These are phyloP conservation scores for Calocybe cyanea DNA, from an alignment of 768 basidiomycete species.

Conservation along the genomic window DNA sequence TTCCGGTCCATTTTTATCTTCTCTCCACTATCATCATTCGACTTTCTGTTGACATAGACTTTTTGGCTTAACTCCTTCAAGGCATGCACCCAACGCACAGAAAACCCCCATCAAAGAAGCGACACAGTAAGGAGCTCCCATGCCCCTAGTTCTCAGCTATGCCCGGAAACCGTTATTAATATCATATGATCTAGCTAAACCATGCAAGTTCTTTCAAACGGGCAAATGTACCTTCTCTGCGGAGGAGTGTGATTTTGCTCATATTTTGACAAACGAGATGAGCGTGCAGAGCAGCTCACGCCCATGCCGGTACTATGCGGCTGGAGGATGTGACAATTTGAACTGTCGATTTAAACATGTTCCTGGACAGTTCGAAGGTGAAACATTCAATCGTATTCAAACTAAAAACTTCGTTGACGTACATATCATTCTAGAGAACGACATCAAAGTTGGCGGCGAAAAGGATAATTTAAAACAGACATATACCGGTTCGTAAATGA, in stretches of 20 bases:
- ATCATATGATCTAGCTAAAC: conserved; percentile 34
- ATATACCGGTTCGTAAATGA: too few species aligned
- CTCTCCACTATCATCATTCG: conserved; percentile 8
- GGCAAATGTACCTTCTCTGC: conserved; percentile 39
- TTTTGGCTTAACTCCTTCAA: background rate
- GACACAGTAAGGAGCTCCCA: conserved; percentile 31
- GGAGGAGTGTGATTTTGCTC: conserved; percentile 45
- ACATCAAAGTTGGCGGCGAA: background rate
- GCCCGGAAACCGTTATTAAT: conserved; percentile 11
- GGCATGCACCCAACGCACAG: conserved; percentile 22
- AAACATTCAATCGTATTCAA: background rate
- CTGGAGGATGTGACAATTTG: conserved; percentile 31
- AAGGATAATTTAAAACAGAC: background rate
- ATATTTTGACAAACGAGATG: conserved; percentile 29
- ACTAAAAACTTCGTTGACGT: background rate
- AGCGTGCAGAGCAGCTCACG: conserved; percentile 18
- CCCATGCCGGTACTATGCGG: conserved; percentile 31
- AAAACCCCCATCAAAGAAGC: conserved; percentile 33
- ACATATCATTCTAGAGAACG: background rate
- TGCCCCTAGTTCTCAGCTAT: background rate
- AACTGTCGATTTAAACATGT: conserved; percentile 36
- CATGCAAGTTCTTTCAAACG: conserved; percentile 45
- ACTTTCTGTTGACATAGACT: conserved; percentile 3
- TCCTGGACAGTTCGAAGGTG: conserved; percentile 15
- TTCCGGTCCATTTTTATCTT: background rate